Percentiles rank a stretch among this genome's conserved stretches.
Evolutionary conservation across 2,329 filamentous ascomycete genomes (phyloP).

Genomic region (Alternaria sp.): DNA sequence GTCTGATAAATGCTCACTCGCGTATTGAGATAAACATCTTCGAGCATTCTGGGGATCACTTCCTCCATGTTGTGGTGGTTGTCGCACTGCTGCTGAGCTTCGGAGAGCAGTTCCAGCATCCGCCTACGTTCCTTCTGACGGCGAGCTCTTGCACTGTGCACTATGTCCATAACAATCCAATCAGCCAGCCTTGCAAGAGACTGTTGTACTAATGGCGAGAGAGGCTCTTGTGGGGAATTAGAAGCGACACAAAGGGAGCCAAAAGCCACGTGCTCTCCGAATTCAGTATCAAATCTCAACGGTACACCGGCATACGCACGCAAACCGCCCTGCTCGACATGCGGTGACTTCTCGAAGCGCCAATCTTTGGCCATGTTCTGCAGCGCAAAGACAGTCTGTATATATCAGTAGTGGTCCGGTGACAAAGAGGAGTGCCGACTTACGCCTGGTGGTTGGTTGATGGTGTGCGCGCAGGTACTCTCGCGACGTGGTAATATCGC

Average conservation of each 20-base stretch:
- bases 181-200: slow-evolving; percentile 48
- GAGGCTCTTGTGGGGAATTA: slow-evolving; percentile 37
- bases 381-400: slow-evolving; percentile 49
- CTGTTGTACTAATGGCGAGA: slow-evolving; percentile 42
- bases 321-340: slow-evolving; percentile 51
- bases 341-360: slow-evolving; percentile 52
- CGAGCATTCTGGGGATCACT: slow-evolving; percentile 38
- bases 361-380: slow-evolving; percentile 54
- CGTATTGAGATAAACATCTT: slow-evolving; percentile 44
- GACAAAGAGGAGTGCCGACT: no score
- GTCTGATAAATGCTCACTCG: slow-evolving; percentile 34
- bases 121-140: slow-evolving; percentile 51
- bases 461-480: slow-evolving; percentile 54
- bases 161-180: slow-evolving; percentile 51
- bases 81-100: slow-evolving; percentile 27
- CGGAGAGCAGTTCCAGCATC: slow-evolving; percentile 47
- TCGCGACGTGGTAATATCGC: slow-evolving; percentile 55
- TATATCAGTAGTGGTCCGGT: no score
- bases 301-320: slow-evolving; percentile 52
- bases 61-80: slow-evolving; percentile 30
- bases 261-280: slow-evolving; percentile 49
- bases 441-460: slow-evolving; percentile 44
- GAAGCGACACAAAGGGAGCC: slow-evolving; percentile 55
- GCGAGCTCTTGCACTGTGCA: slow-evolving; percentile 46
- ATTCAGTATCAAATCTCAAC: slow-evolving; percentile 50